Base-by-base conservation (phyloP, 2,329 filamentous ascomycete genomes). In the Hypoxylon sp. region DNA sequence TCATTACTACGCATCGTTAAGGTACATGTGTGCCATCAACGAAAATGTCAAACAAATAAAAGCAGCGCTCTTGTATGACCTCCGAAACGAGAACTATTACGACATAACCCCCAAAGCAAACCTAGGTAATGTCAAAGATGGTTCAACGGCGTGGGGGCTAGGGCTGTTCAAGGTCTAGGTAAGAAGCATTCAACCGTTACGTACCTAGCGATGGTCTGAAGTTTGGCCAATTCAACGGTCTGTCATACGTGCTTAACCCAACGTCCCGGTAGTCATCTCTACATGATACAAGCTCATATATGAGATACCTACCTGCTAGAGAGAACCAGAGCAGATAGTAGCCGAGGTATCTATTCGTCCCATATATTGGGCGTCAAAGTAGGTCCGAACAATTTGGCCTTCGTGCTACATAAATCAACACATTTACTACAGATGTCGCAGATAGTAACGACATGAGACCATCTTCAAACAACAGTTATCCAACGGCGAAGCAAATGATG, bases 101-200 rank as follows among this genome's bases (percentile, higher is more conserved):
- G 23, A 32, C 54, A 62, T 34, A 39, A 50, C 48, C 34, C 37
- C 63, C 41, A n/a, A 47, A 6, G 30, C 14, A 46, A 58, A 48
- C 16, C 29, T 29, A 5, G n/a, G n/a, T n/a, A n/a, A n/a, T n/a
- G n/a, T n/a, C n/a, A n/a, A n/a, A n/a, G 21, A 41, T 34, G 32
- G 48, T 32, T 41, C 25, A 34, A 56, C 12, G 8, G 25, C 12
- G 25, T 47, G 41, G 52, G 39, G 34, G 52, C 41, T 32, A 41
- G 14, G 14, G 23, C 23, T 16, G 9, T 14, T 16, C 4, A 27
- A 32, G 11, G 16, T 23, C 27, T 55, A 16, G 43, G 6, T 47
- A 27, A 37, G 6, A 47, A 56, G 14, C 41, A 4, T 37, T 5
- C 41, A 12, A 56, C 32, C 30, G 12, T 45, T 39, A 37, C 8